Percentiles rank a stretch among this genome's conserved stretches.
These are phyloP conservation scores for Lepiota venenata DNA, from an alignment of 768 basidiomycete genomes.

Conservation along the genomic window DNA sequence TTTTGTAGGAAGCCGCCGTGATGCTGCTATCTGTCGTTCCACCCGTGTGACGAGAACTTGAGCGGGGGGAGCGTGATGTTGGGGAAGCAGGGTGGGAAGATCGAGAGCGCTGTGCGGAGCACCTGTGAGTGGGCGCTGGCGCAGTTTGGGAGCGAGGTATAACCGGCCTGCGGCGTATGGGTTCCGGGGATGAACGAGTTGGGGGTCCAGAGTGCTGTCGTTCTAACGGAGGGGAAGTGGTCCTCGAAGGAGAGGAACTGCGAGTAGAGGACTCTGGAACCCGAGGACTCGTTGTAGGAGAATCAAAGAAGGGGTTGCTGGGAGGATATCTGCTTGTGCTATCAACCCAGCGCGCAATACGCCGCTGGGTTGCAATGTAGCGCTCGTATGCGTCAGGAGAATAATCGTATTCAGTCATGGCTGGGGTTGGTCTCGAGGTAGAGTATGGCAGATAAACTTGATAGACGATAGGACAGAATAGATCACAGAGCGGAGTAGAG, in stretches of 20 bases:
- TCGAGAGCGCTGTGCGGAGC: background rate
- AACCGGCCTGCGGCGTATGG: background rate
- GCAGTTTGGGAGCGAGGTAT: background rate
- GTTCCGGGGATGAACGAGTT: slow-evolving; percentile 1
- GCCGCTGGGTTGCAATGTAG: slow-evolving; percentile 12
- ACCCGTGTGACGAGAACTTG: slow-evolving; percentile 2
- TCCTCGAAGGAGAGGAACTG: background rate
- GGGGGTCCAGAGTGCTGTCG: background rate
- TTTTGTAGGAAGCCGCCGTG: background rate
- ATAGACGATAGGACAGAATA: background rate
- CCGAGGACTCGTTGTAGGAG: background rate
- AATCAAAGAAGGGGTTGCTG: slow-evolving; percentile 11
- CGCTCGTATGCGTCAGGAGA: slow-evolving; percentile 13
- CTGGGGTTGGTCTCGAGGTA: background rate
- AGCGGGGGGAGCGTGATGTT: slow-evolving; percentile 1
- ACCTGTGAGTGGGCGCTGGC: background rate
- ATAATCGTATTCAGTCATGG: slow-evolving; percentile 15
- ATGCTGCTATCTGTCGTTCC: background rate
- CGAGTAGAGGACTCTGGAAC: background rate
- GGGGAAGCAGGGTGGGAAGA: background rate
- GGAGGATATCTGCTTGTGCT: slow-evolving; percentile 1
- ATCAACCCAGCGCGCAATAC: slow-evolving; percentile 13
- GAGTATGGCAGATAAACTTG: background rate
- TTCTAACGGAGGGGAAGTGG: background rate
- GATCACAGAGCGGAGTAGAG: background rate